Conservation (phyloP, 2,329 filamentous ascomycete species). For the Aspergillus glaucus region DNA sequence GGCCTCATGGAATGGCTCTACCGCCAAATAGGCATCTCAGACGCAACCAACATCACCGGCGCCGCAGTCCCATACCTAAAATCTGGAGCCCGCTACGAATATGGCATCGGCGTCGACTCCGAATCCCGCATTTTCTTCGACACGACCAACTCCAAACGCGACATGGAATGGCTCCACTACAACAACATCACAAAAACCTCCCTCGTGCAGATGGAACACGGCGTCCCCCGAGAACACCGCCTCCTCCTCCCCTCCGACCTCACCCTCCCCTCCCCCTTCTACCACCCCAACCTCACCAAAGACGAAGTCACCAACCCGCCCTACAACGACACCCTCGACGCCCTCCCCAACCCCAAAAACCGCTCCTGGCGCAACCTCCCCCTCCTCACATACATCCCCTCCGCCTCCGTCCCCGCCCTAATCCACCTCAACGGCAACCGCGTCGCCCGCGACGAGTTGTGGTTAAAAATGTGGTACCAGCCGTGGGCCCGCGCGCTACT, state of each 20-base stretch:
- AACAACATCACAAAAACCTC: constrained; percentile 33
- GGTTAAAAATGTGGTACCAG: constrained; percentile 46
- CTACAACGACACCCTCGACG: constrained; percentile 37
- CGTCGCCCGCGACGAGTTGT: constrained; percentile 29
- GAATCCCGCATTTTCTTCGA: constrained; percentile 46
- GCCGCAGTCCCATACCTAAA: constrained; percentile 26
- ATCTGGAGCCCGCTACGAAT: constrained; percentile 41
- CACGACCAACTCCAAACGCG: constrained; percentile 32
- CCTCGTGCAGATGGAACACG: constrained; percentile 28
- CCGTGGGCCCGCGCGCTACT: constrained; percentile 44
- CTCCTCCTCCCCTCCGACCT: constrained; percentile 36
- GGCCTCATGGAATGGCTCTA: constrained; percentile 35
- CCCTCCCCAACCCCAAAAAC: constrained; percentile 34
- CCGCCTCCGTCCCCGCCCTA: constrained; percentile 41
- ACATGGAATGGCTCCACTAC: constrained; percentile 38
- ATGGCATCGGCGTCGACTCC: constrained; percentile 48
- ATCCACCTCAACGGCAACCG: constrained; percentile 36
- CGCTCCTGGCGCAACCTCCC: constrained; percentile 39
- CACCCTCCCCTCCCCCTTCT: constrained; percentile 27
- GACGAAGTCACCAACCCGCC: constrained; percentile 23
- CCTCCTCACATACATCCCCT: constrained; percentile 44
- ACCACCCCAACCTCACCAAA: constrained; percentile 21
- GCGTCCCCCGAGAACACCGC: constrained; percentile 32
- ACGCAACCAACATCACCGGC: constrained; percentile 31
- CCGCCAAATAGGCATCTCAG: constrained; percentile 31